Percentiles rank a stretch among this genome's conserved stretches.
Conservation (phyloP, 495 filamentous ascomycete species). For the Neurospora sp. region DNA sequence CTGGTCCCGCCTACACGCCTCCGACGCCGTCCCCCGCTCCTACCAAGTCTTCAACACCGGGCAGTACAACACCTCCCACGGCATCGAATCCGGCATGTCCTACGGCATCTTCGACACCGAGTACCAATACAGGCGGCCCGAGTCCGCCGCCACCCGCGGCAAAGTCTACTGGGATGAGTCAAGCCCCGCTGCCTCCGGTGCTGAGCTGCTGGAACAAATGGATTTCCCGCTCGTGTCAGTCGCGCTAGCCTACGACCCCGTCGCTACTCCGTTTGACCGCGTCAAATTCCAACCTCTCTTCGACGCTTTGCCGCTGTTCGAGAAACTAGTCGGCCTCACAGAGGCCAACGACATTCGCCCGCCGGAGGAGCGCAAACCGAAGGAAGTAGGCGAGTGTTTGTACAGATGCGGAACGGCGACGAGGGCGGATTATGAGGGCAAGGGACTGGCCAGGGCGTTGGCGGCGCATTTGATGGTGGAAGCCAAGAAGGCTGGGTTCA, state of each 20-base stretch:
- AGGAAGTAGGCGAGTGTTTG: constrained; percentile 20
- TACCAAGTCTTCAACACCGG: constrained; percentile 8
- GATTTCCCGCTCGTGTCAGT: constrained; percentile 36
- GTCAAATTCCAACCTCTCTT: constrained; percentile 17
- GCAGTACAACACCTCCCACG: background rate
- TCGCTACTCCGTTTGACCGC: constrained; percentile 20
- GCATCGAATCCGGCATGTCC: constrained; percentile 23
- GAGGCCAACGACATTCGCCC: constrained; percentile 13
- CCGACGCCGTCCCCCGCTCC: constrained; percentile 10
- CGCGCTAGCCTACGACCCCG: constrained; percentile 27
- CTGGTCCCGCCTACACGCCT: constrained; percentile 23
- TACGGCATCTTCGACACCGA: constrained; percentile 38
- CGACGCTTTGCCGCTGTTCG: constrained; percentile 21
- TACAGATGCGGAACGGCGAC: constrained; percentile 31
- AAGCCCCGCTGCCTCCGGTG: background rate
- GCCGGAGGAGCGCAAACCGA: constrained; percentile 15
- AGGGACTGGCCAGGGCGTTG: constrained; percentile 24
- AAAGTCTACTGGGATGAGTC: constrained; percentile 30
- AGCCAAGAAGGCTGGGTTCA: background rate
- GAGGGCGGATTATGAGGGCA: constrained; percentile 20
- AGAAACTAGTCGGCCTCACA: constrained; percentile 12
- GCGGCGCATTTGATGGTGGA: constrained; percentile 30
- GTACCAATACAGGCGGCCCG: constrained; percentile 32
- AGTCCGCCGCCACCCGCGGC: constrained; percentile 27
- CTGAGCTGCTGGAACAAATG: constrained; percentile 23